Percentiles rank a stretch among this genome's conserved stretches.
phyloP scores from a whole-genome alignment of 495 filamentous ascomycete species.

The Trichocladium uniseriatum region DNA sequence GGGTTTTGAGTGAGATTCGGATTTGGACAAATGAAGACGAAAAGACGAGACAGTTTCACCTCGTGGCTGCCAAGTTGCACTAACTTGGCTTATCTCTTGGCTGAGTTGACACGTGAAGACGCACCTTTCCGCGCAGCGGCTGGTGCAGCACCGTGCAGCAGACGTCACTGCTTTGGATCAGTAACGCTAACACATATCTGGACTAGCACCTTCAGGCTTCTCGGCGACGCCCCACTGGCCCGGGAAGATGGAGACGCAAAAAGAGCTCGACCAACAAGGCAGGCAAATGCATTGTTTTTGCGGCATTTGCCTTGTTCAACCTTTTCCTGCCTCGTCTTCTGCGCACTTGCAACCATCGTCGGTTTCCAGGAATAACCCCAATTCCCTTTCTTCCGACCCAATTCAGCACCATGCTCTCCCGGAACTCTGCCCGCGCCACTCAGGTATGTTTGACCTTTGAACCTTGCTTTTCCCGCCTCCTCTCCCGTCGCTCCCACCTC shows the following conservation, averaged over 20 bases:
- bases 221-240: slow-evolving; percentile 5
- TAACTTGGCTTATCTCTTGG: no score
- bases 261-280: slow-evolving; percentile 23
- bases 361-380: neutral
- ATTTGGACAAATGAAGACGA: no score
- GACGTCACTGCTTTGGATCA: slow-evolving; percentile 14
- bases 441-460: slow-evolving; percentile 29
- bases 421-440: slow-evolving; percentile 44
- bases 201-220: slow-evolving; percentile 9
- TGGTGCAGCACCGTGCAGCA: neutral
- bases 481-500: neutral
- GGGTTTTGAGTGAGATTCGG: no score
- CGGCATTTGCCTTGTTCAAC: slow-evolving; percentile 25
- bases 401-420: slow-evolving; percentile 49
- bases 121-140: slow-evolving; percentile 5
- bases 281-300: slow-evolving; percentile 18
- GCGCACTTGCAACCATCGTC: slow-evolving; percentile 2
- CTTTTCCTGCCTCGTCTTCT: slow-evolving; percentile 9
- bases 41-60: no score
- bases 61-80: no score
- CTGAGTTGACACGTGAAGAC: no score
- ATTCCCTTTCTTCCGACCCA: slow-evolving; percentile 3
- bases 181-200: neutral
- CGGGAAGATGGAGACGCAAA: slow-evolving; percentile 21
- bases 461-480: neutral